These are phyloP conservation scores for Linnemannia elongata DNA, from an alignment of 192 early-diverging fungal genomes.

Conservation along the genomic window DNA sequence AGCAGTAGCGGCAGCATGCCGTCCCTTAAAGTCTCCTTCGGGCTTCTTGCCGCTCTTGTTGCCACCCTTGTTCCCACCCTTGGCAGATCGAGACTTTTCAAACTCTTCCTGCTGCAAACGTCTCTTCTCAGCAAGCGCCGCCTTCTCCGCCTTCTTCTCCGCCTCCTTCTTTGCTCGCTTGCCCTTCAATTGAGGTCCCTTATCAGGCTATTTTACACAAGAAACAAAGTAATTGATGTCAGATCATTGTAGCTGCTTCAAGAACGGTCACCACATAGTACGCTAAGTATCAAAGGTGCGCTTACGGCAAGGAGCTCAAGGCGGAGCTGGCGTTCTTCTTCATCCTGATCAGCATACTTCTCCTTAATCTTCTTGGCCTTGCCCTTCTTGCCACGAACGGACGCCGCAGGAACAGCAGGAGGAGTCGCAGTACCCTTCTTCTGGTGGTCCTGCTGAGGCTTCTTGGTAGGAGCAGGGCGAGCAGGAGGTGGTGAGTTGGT, in stretches of 20 bases:
- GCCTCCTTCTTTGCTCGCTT: slow-evolving; percentile 78
- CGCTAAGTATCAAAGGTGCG: not conserved
- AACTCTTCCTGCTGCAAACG: slow-evolving; percentile 34
- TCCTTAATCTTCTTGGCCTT: slow-evolving; percentile 94
- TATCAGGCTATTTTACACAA: slow-evolving; percentile 62
- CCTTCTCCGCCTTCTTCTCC: slow-evolving; percentile 59
- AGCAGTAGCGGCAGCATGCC: not conserved
- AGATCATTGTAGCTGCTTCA: not conserved
- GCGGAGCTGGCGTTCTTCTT: slow-evolving; percentile 88
- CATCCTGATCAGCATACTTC: slow-evolving; percentile 96
- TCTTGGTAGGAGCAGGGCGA: slow-evolving; percentile 29
- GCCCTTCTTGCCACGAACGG: slow-evolving; percentile 84
- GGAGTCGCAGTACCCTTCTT: slow-evolving; percentile 29
- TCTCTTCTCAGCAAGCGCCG: slow-evolving; percentile 51
- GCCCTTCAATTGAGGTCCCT: slow-evolving; percentile 80
- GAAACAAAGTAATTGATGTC: not conserved
- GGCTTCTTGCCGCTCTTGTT: slow-evolving; percentile 39
- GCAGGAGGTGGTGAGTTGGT: slow-evolving; percentile 28
- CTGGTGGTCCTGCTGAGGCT: slow-evolving; percentile 12
- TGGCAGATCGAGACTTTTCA: slow-evolving; percentile 23
- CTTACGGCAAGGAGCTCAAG: slow-evolving; percentile 84
- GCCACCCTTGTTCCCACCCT: slow-evolving; percentile 27
- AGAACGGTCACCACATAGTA: not conserved
- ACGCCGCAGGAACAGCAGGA: slow-evolving; percentile 33
- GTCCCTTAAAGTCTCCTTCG: slow-evolving; percentile 22